phyloP scores from a whole-genome alignment of 73 alveolate genomes.

The Paramecium tetraurelia region DNA sequence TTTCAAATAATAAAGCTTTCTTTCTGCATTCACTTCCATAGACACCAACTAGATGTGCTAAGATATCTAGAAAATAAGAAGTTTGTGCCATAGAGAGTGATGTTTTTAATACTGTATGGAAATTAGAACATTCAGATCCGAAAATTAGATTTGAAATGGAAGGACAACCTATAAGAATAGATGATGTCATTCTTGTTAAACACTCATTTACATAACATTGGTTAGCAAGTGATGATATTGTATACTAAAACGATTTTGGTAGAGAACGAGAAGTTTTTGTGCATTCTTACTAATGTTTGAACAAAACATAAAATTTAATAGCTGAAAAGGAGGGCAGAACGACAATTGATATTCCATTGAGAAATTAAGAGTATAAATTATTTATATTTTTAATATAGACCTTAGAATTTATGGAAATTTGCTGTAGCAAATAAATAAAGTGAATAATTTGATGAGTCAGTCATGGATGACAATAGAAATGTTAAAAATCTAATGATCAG shows the following conservation, averaged over 20 bases:
- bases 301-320: slow-evolving; percentile 52
- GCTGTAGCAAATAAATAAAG: neutral
- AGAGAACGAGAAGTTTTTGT: slow-evolving; percentile 55
- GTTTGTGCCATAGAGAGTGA: slow-evolving; percentile 42
- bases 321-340: slow-evolving; percentile 61
- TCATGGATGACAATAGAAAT: slow-evolving; percentile 49
- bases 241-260: slow-evolving; percentile 56
- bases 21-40: slow-evolving; percentile 3
- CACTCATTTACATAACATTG: slow-evolving; percentile 47
- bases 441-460: slow-evolving; percentile 47
- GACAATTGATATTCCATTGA: slow-evolving; percentile 60
- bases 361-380: slow-evolving; percentile 34
- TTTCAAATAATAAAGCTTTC: slow-evolving; percentile 37
- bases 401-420: slow-evolving; percentile 45
- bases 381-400: neutral
- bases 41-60: slow-evolving; percentile 59
- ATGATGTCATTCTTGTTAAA: slow-evolving; percentile 48
- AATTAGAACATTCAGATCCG: slow-evolving; percentile 57
- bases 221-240: slow-evolving; percentile 60
- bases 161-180: slow-evolving; percentile 48
- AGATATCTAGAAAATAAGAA: slow-evolving; percentile 45
- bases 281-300: slow-evolving; percentile 51
- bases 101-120: slow-evolving; percentile 49
- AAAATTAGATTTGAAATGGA: slow-evolving; percentile 57
- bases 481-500: slow-evolving; percentile 29